A percentile compares a stretch with the other conserved stretches of the same genome.
These are phyloP conservation scores for Neocucurbitaria cava DNA, from an alignment of 2,329 filamentous ascomycete genomes.

Conservation along the genomic window DNA sequence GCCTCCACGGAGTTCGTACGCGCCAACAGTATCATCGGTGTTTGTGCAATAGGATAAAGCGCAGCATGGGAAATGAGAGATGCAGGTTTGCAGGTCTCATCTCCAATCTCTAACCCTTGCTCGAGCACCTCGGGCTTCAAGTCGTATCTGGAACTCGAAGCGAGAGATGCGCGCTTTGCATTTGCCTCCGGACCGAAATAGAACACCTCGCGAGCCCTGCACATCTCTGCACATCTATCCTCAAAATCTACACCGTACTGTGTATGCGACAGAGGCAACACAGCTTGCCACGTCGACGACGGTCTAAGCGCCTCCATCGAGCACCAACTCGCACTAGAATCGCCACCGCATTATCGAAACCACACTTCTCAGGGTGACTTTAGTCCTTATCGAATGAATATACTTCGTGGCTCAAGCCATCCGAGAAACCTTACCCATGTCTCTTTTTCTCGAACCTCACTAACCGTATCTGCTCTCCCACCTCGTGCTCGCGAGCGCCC, in stretches of 20 bases:
- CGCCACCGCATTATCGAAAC: slow-evolving; percentile 8
- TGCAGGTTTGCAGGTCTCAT: slow-evolving; percentile 7
- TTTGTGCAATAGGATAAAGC: not conserved
- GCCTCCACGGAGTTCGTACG: not conserved
- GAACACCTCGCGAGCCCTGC: slow-evolving; percentile 12
- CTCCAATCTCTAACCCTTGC: not conserved
- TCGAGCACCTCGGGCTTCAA: slow-evolving; percentile 4
- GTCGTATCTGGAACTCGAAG: slow-evolving; percentile 1
- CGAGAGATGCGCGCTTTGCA: not conserved
- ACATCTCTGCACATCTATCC: slow-evolving; percentile 7
- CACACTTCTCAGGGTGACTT: slow-evolving; percentile 1
- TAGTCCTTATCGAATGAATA: slow-evolving; percentile 8
- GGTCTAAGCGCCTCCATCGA: slow-evolving; percentile 4
- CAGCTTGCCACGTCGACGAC: slow-evolving; percentile 9
- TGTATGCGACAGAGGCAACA: slow-evolving; percentile 2
- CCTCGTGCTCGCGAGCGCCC: slow-evolving; percentile 14
- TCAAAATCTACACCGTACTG: too few species aligned
- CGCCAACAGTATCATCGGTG: not conserved
- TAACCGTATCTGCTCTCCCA: slow-evolving; percentile 11
- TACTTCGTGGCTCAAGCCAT: slow-evolving; percentile 10
- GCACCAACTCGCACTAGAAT: slow-evolving; percentile 1
- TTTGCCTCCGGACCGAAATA: slow-evolving; percentile 13
- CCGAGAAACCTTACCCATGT: slow-evolving; percentile 10
- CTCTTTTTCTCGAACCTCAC: slow-evolving; percentile 9
- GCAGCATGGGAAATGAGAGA: slow-evolving; percentile 18